These are phyloP conservation scores for Pseudozyma sp. DNA, from an alignment of 1,284 basidiomycete genomes.

Conservation along the genomic window DNA sequence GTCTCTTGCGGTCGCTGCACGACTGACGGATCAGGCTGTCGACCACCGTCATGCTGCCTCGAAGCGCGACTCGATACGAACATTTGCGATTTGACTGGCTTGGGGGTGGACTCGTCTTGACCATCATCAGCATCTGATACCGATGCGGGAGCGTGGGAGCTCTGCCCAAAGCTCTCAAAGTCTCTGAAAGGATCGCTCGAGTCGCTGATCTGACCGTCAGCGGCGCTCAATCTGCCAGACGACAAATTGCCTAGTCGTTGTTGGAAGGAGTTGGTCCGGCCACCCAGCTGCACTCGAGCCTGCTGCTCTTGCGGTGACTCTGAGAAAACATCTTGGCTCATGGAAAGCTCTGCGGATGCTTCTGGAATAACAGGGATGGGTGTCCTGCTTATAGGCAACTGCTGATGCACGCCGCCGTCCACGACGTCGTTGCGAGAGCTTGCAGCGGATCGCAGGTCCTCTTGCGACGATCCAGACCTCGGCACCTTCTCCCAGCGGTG, in stretches of 20 bases:
- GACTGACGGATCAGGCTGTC: neutral
- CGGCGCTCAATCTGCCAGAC: constrained; percentile 22
- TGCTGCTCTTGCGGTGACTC: constrained; percentile 42
- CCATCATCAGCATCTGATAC: constrained; percentile 4
- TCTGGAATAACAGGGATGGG: constrained; percentile 42
- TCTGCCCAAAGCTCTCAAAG: constrained; percentile 55
- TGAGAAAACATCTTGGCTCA: constrained; percentile 42
- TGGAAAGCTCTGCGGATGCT: constrained; percentile 40
- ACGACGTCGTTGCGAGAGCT: constrained; percentile 30
- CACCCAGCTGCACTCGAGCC: constrained; percentile 22
- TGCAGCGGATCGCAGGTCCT: constrained; percentile 38
- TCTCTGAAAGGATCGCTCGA: constrained; percentile 55
- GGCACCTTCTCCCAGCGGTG: constrained; percentile 52
- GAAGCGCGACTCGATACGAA: constrained; percentile 21
- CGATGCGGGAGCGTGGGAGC: constrained; percentile 33
- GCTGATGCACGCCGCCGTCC: constrained; percentile 6
- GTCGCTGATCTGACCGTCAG: constrained; percentile 35
- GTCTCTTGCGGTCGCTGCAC: neutral
- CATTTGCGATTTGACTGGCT: constrained; percentile 29
- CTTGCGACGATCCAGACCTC: constrained; percentile 29
- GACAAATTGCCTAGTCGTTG: constrained; percentile 33
- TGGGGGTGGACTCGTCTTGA: constrained; percentile 28
- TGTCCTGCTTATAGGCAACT: constrained; percentile 23
- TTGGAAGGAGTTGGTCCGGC: constrained; percentile 39
- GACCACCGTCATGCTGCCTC: constrained; percentile 8